phyloP scores from a whole-genome alignment of 345 rosid genomes.

The Boechera retrofracta region DNA sequence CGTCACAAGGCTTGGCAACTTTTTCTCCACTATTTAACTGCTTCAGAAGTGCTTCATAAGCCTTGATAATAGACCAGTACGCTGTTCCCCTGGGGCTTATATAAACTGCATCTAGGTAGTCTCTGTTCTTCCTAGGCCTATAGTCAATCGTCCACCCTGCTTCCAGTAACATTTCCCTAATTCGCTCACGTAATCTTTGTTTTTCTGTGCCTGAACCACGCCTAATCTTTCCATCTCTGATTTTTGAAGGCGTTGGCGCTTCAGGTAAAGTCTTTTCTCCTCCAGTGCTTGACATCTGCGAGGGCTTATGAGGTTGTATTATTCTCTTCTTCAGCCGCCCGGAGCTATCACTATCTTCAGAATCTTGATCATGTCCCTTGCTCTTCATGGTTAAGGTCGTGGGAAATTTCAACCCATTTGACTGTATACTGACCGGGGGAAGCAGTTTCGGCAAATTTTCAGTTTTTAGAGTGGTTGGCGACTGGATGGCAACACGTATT shows the following conservation, averaged over 20 bases:
- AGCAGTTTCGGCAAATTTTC: constrained; percentile 50
- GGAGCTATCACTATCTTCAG: constrained; percentile 59
- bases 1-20: constrained; percentile 47
- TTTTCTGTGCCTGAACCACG: constrained; percentile 94
- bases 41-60: constrained; percentile 86
- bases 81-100: constrained; percentile 89
- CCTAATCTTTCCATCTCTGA: constrained; percentile 63
- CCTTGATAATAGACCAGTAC: constrained; percentile 93
- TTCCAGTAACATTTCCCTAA: constrained; percentile 80
- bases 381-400: constrained; percentile 50
- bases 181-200: constrained; percentile 84
- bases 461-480: constrained; percentile 48
- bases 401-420: constrained; percentile 48
- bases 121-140: constrained; percentile 87
- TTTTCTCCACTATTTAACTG: constrained; percentile 60
- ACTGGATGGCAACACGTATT: constrained; percentile 49
- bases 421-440: constrained; percentile 45
- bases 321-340: constrained; percentile 49
- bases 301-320: constrained; percentile 46
- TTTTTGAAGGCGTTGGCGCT: constrained; percentile 43
- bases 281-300: constrained; percentile 46
- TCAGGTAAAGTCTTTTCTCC: constrained; percentile 54
- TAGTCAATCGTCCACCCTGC: constrained; percentile 96
- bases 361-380: constrained; percentile 54
- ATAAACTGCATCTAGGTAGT: constrained; percentile 90